A percentile compares a stretch with the other conserved stretches of the same genome.
Evolutionary conservation across 148 eudicot species (phyloP).

Genomic region (Cornus kousa): DNA sequence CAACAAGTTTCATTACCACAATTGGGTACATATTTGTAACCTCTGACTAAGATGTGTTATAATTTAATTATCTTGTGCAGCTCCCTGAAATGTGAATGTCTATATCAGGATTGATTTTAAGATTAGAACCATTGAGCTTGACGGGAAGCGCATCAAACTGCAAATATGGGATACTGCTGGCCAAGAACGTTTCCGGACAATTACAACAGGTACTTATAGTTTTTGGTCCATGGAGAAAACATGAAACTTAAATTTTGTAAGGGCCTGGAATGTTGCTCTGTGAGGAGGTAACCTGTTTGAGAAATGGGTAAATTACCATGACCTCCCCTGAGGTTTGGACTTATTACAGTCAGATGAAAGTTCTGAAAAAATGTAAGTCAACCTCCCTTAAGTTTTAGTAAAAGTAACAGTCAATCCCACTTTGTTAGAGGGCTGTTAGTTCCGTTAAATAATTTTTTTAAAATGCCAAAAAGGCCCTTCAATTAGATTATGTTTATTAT

Average conservation of each 20-base stretch:
- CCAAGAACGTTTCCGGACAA: conserved; percentile 32
- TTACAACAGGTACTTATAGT: conserved; percentile 24
- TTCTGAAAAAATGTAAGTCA: too few relatives aligned
- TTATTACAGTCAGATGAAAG: too few relatives aligned
- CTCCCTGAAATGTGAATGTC: conserved; percentile 4
- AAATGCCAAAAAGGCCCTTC: too few relatives aligned
- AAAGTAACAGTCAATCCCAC: too few relatives aligned
- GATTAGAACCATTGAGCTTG: conserved; percentile 32
- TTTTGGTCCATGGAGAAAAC: background rate
- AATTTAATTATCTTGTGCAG: background rate
- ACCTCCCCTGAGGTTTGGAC: too few relatives aligned
- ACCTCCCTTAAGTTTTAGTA: too few relatives aligned
- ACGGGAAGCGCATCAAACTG: conserved; percentile 33
- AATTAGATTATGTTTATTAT: too few relatives aligned
- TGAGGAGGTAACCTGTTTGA: background rate
- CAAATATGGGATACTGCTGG: conserved; percentile 39
- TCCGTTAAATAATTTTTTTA: too few relatives aligned
- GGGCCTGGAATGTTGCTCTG: background rate
- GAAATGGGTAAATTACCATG: background rate
- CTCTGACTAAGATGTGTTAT: background rate
- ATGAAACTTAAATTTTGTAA: background rate
- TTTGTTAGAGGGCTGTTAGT: too few relatives aligned
- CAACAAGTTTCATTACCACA: conserved; percentile 37
- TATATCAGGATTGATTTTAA: conserved; percentile 26
- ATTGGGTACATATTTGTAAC: conserved; percentile 26